These are phyloP conservation scores for Trypanosoma lewisi DNA, from an alignment of 208 protist species.

Conservation along the genomic window DNA sequence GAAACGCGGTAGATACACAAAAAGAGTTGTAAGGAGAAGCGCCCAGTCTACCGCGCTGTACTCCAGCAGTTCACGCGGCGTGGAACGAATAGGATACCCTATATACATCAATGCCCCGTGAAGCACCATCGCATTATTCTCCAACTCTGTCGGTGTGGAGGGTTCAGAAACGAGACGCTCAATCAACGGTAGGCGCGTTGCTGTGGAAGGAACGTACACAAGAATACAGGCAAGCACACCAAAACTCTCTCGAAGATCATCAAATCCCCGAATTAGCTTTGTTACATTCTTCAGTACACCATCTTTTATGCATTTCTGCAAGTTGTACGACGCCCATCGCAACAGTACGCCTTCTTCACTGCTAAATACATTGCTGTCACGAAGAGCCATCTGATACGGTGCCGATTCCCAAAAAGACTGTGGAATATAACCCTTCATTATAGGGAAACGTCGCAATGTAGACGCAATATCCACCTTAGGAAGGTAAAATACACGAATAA, in stretches of 20 bases:
- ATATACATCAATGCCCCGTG: slow-evolving; percentile 42
- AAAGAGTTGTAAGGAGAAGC: slow-evolving; percentile 81
- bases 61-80: slow-evolving; percentile 50
- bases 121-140: slow-evolving; percentile 57
- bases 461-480: slow-evolving; percentile 39
- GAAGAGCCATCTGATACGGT: slow-evolving; percentile 28
- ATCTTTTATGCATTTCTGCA: slow-evolving; percentile 20
- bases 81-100: slow-evolving; percentile 38
- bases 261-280: slow-evolving; percentile 47
- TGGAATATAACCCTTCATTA: slow-evolving; percentile 17
- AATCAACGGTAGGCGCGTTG: slow-evolving; percentile 26
- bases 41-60: slow-evolving; percentile 55
- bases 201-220: slow-evolving; percentile 63
- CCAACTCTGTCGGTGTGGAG: slow-evolving; percentile 34
- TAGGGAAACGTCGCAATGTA: slow-evolving; percentile 14
- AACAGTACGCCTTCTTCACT: slow-evolving; percentile 81
- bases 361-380: slow-evolving; percentile 86
- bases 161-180: slow-evolving; percentile 35
- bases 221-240: slow-evolving; percentile 64
- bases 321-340: slow-evolving; percentile 65
- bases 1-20: slow-evolving; percentile 77
- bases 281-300: slow-evolving; percentile 11
- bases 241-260: slow-evolving; percentile 68
- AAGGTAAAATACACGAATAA: slow-evolving; percentile 77
- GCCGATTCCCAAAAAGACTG: slow-evolving; percentile 32